Conservation (phyloP, 768 basidiomycete species). For the Hygrophorus russula region DNA sequence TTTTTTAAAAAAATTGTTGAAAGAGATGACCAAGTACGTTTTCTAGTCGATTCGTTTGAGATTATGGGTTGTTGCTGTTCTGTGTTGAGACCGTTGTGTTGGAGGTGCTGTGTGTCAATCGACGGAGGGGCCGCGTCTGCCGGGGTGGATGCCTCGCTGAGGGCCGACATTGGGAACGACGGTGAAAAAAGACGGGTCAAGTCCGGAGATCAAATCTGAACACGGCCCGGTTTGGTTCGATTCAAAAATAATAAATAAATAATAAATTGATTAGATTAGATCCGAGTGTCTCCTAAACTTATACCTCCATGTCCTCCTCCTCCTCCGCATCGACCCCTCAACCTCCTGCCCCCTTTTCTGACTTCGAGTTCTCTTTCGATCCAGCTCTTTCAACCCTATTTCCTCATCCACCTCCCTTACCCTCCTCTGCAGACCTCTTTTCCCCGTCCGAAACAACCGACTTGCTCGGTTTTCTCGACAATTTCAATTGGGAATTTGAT, state of each 20-base stretch:
- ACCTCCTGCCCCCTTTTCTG: conserved; percentile 48
- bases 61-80: conserved; percentile 24
- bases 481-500: conserved; percentile 48
- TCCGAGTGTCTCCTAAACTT: background rate
- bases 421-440: conserved; percentile 69
- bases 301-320: too few species aligned
- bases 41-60: conserved; percentile 35
- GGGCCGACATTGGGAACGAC: conserved; percentile 53
- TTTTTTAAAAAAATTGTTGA: background rate
- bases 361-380: conserved; percentile 68
- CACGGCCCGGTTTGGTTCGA: too few species aligned
- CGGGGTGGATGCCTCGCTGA: conserved; percentile 61
- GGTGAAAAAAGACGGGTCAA: conserved; percentile 15
- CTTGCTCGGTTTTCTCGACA: conserved; percentile 74
- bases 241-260: too few species aligned
- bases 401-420: conserved; percentile 49
- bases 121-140: conserved; percentile 32
- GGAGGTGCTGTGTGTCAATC: conserved; percentile 54
- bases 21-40: conserved; percentile 32
- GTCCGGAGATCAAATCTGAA: background rate
- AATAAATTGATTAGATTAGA: background rate
- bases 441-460: conserved; percentile 69
- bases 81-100: conserved; percentile 33
- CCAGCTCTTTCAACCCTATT: conserved; percentile 47
- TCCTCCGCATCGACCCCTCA: background rate